phyloP scores from a whole-genome alignment of 2,329 filamentous ascomycete species.

The Xylariomycetidae sp. region DNA sequence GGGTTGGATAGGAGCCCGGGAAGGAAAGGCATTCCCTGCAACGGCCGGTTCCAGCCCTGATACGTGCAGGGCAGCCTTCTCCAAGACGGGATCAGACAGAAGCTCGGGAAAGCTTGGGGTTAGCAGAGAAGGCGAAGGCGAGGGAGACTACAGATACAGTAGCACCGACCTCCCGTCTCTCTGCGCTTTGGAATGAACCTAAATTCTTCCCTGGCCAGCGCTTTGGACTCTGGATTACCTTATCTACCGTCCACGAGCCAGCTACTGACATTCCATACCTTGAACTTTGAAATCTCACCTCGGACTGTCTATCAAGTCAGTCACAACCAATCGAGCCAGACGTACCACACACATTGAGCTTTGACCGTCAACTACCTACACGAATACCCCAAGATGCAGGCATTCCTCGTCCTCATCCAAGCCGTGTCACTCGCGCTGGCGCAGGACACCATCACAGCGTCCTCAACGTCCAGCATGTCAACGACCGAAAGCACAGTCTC shows the following conservation, averaged over 20 bases:
- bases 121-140: too few relatives aligned
- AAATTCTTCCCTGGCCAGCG: too few relatives aligned
- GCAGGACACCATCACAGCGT: slow-evolving; percentile 18
- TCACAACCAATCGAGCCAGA: background rate
- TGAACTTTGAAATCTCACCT: background rate
- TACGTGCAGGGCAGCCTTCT: background rate
- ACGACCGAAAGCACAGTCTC: background rate
- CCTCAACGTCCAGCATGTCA: background rate
- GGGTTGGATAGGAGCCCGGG: background rate
- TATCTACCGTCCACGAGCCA: background rate
- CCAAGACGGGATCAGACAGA: background rate
- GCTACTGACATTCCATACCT: background rate
- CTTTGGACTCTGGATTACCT: background rate
- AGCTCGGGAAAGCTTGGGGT: too few relatives aligned
- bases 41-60: background rate
- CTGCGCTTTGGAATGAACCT: too few relatives aligned
- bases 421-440: slow-evolving; percentile 23
- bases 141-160: too few relatives aligned
- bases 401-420: slow-evolving; percentile 14
- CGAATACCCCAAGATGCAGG: slow-evolving; percentile 21
- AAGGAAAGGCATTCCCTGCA: background rate
- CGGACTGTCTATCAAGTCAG: background rate
- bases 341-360: background rate
- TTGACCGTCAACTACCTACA: background rate
- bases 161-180: too few relatives aligned